Percentiles rank a stretch among this genome's conserved stretches.
These are phyloP conservation scores for Neltuma alba DNA, from an alignment of 306 rosid species.

Conservation along the genomic window DNA sequence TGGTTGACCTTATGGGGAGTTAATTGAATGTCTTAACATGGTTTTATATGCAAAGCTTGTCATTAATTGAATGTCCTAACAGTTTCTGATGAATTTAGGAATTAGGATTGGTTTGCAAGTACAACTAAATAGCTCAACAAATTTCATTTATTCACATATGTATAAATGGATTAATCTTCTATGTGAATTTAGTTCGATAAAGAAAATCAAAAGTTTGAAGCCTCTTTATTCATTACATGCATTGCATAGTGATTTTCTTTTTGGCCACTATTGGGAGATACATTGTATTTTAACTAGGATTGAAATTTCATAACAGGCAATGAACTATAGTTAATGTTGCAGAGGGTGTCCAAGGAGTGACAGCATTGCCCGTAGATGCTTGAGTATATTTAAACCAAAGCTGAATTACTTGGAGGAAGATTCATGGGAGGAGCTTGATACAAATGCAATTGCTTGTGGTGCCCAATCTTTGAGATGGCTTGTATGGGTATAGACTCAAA, in stretches of 20 bases:
- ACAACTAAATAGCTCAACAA: background rate
- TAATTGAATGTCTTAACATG: background rate
- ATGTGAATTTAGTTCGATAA: background rate
- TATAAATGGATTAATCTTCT: background rate
- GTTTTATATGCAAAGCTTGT: background rate
- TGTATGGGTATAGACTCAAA: conserved; percentile 66
- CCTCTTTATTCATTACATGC: conserved; percentile 1
- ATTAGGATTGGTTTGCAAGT: background rate
- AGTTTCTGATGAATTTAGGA: background rate
- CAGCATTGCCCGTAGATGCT: conserved; percentile 72
- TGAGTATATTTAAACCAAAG: conserved; percentile 77
- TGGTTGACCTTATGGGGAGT: background rate
- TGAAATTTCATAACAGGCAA: conserved; percentile 65
- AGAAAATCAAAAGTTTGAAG: background rate
- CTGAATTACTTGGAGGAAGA: conserved; percentile 74
- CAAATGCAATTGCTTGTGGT: conserved; percentile 66
- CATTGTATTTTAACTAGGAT: conserved; percentile 52
- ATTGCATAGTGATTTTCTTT: background rate
- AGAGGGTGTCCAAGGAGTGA: conserved; percentile 92
- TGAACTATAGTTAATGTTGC: conserved; percentile 74
- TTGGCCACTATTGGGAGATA: conserved; percentile 7
- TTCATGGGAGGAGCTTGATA: conserved; percentile 92
- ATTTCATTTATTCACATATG: background rate
- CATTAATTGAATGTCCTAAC: background rate
- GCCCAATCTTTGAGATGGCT: conserved; percentile 86